A percentile compares a stretch with the other conserved stretches of the same genome.
Evolutionary conservation across 495 filamentous ascomycete genomes (phyloP).

Genomic region (Neohortaea acidophila): DNA sequence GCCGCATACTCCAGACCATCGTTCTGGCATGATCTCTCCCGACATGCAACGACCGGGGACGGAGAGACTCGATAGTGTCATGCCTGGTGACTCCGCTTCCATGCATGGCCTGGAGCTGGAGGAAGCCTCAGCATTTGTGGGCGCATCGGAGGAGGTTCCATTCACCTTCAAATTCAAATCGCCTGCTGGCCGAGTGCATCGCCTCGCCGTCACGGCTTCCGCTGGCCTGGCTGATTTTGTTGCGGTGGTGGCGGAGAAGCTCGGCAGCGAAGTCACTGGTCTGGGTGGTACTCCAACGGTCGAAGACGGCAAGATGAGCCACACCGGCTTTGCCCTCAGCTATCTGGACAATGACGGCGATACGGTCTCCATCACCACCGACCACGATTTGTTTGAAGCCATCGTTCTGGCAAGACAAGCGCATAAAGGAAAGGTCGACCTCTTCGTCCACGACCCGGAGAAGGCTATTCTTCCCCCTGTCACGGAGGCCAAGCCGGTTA

Average conservation of each 20-base stretch:
- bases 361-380: constrained; percentile 92
- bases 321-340: constrained; percentile 81
- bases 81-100: constrained; percentile 86
- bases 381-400: constrained; percentile 82
- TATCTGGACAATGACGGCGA: constrained; percentile 97
- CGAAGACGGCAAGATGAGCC: constrained; percentile 60
- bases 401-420: constrained; percentile 65
- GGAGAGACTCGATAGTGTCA: constrained; percentile 64
- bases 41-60: constrained; percentile 44
- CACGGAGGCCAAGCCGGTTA: constrained; percentile 48
- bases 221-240: constrained; percentile 74
- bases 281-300: constrained; percentile 68
- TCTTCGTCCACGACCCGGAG: constrained; percentile 89
- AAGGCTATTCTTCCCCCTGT: constrained; percentile 59
- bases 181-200: constrained; percentile 85
- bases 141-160: constrained; percentile 47
- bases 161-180: constrained; percentile 99
- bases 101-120: constrained; percentile 59
- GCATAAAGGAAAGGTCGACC: constrained; percentile 79
- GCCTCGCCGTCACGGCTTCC: constrained; percentile 67
- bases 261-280: constrained; percentile 71
- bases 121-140: constrained; percentile 39
- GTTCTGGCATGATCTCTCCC: constrained; percentile 65
- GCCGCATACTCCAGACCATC: constrained; percentile 46
- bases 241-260: constrained; percentile 61